phyloP scores from a whole-genome alignment of 2,329 filamentous ascomycete species.

The Macrophomina phaseolina region DNA sequence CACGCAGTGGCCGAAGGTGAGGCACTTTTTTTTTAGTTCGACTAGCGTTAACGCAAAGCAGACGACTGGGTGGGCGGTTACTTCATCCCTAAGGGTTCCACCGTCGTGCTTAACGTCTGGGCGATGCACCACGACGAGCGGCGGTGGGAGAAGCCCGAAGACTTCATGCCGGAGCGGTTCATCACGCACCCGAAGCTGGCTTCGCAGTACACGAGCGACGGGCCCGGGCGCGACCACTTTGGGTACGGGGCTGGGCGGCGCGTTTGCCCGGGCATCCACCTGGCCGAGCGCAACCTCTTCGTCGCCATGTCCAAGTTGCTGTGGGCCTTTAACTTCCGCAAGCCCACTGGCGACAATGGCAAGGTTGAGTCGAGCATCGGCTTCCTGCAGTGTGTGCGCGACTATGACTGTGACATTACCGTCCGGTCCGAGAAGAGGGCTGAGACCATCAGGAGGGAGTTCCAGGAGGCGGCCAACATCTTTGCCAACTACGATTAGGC shows the following conservation, averaged over 20 bases:
- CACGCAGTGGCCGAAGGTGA: slow-evolving; percentile 47
- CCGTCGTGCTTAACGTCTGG: slow-evolving; percentile 45
- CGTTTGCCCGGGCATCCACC: slow-evolving; percentile 23
- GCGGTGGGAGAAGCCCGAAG: slow-evolving; percentile 28
- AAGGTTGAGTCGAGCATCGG: slow-evolving; percentile 8
- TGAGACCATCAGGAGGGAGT: slow-evolving; percentile 2
- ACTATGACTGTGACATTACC: not conserved
- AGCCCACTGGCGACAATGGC: not conserved
- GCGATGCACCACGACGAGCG: slow-evolving; percentile 42
- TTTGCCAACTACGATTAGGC: slow-evolving; percentile 2
- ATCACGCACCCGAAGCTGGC: slow-evolving; percentile 24
- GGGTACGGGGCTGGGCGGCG: slow-evolving; percentile 38
- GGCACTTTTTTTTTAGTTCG: not conserved
- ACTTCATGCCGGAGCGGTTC: slow-evolving; percentile 28
- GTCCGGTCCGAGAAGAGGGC: not conserved
- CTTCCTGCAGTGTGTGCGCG: slow-evolving; percentile 3
- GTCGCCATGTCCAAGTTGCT: slow-evolving; percentile 23
- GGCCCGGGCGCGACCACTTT: slow-evolving; percentile 40
- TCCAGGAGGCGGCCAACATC: not conserved
- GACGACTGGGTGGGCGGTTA: slow-evolving; percentile 51
- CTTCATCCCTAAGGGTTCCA: slow-evolving; percentile 48
- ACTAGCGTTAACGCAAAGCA: slow-evolving; percentile 42
- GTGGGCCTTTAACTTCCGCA: slow-evolving; percentile 22
- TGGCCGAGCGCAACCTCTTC: slow-evolving; percentile 26
- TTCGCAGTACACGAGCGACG: slow-evolving; percentile 33